These are phyloP conservation scores for Talaromyces adpressus DNA, from an alignment of 495 filamentous ascomycete genomes.

Conservation along the genomic window DNA sequence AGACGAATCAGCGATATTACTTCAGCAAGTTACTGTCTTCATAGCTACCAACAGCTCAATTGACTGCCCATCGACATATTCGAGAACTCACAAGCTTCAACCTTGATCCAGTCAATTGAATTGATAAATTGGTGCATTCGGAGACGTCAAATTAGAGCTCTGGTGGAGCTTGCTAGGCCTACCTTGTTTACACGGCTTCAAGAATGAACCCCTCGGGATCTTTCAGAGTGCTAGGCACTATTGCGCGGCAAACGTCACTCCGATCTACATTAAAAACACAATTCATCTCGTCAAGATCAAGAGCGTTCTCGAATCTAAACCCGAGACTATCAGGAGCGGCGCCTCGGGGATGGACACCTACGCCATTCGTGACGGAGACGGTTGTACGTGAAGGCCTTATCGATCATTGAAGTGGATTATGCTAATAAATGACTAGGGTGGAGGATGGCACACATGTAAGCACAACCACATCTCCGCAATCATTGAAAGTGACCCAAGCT, in stretches of 20 bases:
- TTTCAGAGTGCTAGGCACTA: not conserved
- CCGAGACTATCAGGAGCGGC: slow-evolving; percentile 16
- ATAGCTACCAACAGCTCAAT: not conserved
- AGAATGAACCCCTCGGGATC: not conserved
- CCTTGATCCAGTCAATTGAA: not conserved
- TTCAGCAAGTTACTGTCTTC: not conserved
- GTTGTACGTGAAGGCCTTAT: slow-evolving; percentile 52
- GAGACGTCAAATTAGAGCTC: not conserved
- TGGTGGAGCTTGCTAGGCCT: not conserved
- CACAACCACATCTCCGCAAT: slow-evolving; percentile 5
- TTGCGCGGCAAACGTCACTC: not conserved
- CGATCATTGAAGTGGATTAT: not conserved
- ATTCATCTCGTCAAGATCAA: slow-evolving; percentile 21
- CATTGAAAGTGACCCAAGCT: not conserved
- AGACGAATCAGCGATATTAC: not conserved
- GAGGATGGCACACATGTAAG: slow-evolving; percentile 86
- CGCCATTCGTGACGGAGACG: slow-evolving; percentile 71
- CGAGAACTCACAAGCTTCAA: not conserved
- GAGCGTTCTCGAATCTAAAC: not conserved
- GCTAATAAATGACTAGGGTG: slow-evolving; percentile 47
- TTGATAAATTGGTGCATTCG: not conserved
- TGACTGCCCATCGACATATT: not conserved
- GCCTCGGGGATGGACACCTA: slow-evolving; percentile 54
- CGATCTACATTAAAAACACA: slow-evolving; percentile 14
- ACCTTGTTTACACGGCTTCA: not conserved